Evolutionary conservation across 1,139 yeast species (phyloP).

Genomic region (Nakaseomyces delphensis): DNA sequence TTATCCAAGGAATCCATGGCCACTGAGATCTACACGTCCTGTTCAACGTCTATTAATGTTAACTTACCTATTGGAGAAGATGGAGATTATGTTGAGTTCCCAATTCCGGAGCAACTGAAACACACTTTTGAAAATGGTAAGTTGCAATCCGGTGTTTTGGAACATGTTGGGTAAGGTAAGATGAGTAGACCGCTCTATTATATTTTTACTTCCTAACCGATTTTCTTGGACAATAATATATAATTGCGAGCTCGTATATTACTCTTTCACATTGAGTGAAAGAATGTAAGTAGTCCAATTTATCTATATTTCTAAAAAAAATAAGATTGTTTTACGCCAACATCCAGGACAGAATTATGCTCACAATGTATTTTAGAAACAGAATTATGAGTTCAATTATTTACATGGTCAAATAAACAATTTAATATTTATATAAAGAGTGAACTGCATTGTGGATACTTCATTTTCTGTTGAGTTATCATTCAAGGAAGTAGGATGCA

Average conservation of each 20-base stretch:
- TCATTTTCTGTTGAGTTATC: background rate
- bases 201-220: no score
- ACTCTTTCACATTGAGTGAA: no score
- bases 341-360: no score
- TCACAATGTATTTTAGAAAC: background rate
- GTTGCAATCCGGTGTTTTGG: conserved; percentile 45
- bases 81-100: conserved; percentile 61
- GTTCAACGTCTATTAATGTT: conserved; percentile 75
- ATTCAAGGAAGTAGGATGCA: no score
- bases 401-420: conserved; percentile 7
- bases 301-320: no score
- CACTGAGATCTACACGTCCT: conserved; percentile 72
- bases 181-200: no score
- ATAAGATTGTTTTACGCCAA: no score
- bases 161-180: conserved; percentile 42
- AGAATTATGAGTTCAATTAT: background rate
- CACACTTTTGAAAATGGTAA: conserved; percentile 47
- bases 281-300: no score
- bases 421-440: background rate
- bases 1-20: conserved; percentile 61
- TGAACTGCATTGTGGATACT: background rate
- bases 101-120: conserved; percentile 83
- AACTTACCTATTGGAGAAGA: conserved; percentile 61
- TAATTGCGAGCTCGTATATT: no score
- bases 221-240: no score